Conservation (phyloP, 129 eudicot genomes). For the Flaveria trinervia region DNA sequence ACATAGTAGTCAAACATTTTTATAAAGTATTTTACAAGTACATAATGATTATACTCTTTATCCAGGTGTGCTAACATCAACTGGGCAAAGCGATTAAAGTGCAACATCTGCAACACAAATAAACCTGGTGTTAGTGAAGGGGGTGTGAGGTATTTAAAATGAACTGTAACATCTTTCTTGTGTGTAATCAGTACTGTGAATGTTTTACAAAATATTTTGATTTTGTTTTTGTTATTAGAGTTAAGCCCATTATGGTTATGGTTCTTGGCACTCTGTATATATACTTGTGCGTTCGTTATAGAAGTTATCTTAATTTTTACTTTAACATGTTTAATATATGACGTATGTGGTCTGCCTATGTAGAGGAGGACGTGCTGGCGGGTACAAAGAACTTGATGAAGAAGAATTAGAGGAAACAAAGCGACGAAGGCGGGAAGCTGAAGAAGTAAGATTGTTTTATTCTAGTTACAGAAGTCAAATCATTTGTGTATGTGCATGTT, state of each 20-base stretch:
- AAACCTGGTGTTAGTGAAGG: conserved; percentile 94
- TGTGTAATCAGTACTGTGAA: not conserved
- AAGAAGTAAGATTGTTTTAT: conserved; percentile 61
- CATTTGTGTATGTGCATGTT: not conserved
- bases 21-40: not conserved
- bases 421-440: conserved; percentile 89
- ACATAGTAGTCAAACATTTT: not conserved
- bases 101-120: conserved; percentile 97
- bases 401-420: conserved; percentile 91
- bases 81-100: conserved; percentile 94
- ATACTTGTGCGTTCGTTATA: too few species aligned
- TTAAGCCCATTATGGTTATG: too few species aligned
- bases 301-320: not conserved
- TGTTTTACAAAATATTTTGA: not conserved
- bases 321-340: not conserved
- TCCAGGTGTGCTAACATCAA: conserved; percentile 94
- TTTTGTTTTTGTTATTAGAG: too few species aligned
- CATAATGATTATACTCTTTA: conserved; percentile 4
- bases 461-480: not conserved
- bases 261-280: too few species aligned
- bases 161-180: conserved; percentile 2
- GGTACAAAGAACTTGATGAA: conserved; percentile 98
- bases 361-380: conserved; percentile 99
- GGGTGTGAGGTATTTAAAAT: conserved; percentile 70
- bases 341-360: not conserved